Conservation (phyloP, 1,284 basidiomycete species). For the Ceratobasidium sp. region DNA sequence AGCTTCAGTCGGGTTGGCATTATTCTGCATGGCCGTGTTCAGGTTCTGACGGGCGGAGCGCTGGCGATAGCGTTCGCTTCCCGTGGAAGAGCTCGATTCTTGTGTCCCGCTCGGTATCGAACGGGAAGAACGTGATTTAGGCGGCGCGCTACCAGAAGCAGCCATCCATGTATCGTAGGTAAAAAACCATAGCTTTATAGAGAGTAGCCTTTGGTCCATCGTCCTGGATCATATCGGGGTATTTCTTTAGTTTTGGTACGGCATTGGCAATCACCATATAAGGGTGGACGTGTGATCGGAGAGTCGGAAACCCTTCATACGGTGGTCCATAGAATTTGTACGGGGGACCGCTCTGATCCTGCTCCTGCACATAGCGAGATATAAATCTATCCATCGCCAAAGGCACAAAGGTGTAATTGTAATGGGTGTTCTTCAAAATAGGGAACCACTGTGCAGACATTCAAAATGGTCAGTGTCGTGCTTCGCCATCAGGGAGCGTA, state of each 20-base stretch:
- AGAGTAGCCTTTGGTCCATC: too few species aligned
- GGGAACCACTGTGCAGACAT: not conserved
- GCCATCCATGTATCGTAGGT: too few species aligned
- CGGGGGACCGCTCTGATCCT: not conserved
- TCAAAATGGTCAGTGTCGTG: not conserved
- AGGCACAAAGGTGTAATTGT: not conserved
- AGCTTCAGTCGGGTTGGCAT: too few species aligned
- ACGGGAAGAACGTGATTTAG: too few species aligned
- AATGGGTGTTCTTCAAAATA: not conserved
- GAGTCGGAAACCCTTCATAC: not conserved
- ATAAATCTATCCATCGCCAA: not conserved
- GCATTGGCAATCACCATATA: not conserved
- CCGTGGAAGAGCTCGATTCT: too few species aligned
- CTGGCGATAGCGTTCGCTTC: not conserved
- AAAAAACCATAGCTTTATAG: too few species aligned
- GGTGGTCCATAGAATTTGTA: not conserved
- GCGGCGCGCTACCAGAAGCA: too few species aligned
- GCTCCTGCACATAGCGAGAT: not conserved
- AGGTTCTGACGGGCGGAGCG: not conserved
- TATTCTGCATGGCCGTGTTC: not conserved
- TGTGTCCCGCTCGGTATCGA: too few species aligned
- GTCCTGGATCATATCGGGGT: too few species aligned
- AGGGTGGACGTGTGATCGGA: slow-evolving; percentile 3
- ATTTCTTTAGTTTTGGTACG: not conserved
- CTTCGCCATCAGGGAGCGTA: not conserved